These are phyloP conservation scores for Penicillium paneum DNA, from an alignment of 2,329 filamentous ascomycete genomes.

Conservation along the genomic window DNA sequence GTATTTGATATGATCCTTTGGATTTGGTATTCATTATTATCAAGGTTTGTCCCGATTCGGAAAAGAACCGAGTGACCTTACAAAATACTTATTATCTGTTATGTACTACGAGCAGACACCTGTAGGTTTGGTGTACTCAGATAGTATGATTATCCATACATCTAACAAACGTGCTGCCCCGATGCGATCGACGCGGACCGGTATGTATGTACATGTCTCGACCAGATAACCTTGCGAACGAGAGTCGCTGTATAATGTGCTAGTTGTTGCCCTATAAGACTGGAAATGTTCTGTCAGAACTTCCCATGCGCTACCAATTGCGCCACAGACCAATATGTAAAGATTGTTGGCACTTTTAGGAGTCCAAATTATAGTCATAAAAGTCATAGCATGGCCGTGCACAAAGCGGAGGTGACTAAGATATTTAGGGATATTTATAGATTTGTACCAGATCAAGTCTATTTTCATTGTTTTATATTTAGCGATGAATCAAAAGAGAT, in stretches of 20 bases:
- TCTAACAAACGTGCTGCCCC: not conserved
- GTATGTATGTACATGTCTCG: not conserved
- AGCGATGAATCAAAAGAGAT: not conserved
- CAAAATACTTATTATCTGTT: too few species aligned
- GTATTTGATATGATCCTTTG: too few species aligned
- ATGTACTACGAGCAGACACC: not conserved
- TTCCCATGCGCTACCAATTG: not conserved
- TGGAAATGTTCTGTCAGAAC: too few species aligned
- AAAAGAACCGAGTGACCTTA: too few species aligned
- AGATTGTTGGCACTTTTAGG: fast-evolving
- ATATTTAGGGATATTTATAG: not conserved
- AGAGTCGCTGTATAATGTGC: not conserved
- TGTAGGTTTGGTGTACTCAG: not conserved
- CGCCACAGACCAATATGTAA: not conserved
- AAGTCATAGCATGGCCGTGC: not conserved
- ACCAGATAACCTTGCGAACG: not conserved
- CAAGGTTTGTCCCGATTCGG: too few species aligned
- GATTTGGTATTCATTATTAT: too few species aligned
- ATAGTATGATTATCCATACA: not conserved
- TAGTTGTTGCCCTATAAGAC: too few species aligned
- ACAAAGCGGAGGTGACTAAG: slow-evolving; percentile 2
- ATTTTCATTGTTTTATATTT: not conserved
- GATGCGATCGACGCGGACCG: not conserved
- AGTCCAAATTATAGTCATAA: not conserved
- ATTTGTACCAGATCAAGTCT: not conserved